These are phyloP conservation scores for Cryphonectria naterciae DNA, from an alignment of 2,329 filamentous ascomycete species.

Conservation along the genomic window DNA sequence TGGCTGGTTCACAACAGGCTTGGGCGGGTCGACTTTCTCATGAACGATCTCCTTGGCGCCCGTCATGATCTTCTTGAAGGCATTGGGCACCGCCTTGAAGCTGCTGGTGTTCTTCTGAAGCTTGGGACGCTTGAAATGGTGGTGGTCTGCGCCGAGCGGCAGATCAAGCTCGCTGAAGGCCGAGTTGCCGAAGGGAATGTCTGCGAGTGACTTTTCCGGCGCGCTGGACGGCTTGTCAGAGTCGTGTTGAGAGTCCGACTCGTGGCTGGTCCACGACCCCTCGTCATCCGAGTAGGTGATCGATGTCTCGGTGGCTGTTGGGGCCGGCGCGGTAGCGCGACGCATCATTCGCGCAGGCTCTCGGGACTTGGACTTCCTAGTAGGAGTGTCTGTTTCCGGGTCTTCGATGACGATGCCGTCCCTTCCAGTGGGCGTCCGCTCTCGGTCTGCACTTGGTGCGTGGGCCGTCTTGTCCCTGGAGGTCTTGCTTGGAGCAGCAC, in stretches of 20 bases:
- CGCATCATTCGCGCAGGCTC: constrained; percentile 13
- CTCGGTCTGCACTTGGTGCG: constrained; percentile 33
- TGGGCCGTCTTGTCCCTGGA: constrained; percentile 34
- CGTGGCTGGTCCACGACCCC: constrained; percentile 38
- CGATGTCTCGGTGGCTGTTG: constrained; percentile 34
- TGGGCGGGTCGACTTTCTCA: constrained; percentile 61
- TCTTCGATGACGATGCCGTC: constrained; percentile 43
- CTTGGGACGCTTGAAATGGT: constrained; percentile 49
- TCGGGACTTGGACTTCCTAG: constrained; percentile 29
- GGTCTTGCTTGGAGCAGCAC: constrained; percentile 36
- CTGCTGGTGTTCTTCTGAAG: constrained; percentile 54
- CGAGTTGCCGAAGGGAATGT: constrained; percentile 67
- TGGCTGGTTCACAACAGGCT: constrained; percentile 58
- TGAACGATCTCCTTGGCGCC: constrained; percentile 69
- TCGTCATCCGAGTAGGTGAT: constrained; percentile 38
- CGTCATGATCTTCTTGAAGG: constrained; percentile 66
- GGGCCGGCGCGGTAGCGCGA: constrained; percentile 24
- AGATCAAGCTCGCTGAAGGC: constrained; percentile 69
- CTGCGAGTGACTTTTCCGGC: constrained; percentile 58
- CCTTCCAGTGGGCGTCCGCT: constrained; percentile 32
- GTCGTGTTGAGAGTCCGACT: constrained; percentile 27
- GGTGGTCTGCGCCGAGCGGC: constrained; percentile 52
- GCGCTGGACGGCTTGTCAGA: constrained; percentile 47
- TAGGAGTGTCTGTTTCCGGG: constrained; percentile 38
- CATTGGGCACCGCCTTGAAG: constrained; percentile 64